Evolutionary conservation across 371 early-diverging fungal genomes (phyloP).

Genomic region (Homolaphlyctis polyrhiza): DNA sequence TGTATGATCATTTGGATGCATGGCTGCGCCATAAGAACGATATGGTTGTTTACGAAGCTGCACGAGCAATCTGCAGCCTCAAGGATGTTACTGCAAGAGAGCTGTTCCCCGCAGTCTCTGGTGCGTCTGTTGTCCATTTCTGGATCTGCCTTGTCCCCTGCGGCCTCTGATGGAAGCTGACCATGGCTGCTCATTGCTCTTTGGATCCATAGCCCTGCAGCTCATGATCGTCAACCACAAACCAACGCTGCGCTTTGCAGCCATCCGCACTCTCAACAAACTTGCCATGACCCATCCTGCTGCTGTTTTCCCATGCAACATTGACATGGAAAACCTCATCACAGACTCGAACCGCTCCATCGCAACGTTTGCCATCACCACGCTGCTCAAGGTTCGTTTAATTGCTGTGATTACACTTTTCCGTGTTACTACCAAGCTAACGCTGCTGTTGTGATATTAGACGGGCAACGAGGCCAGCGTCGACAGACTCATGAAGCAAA

Average conservation of each 20-base stretch:
- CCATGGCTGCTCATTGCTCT: background rate
- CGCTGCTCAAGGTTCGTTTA: constrained; percentile 73
- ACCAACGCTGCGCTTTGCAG: constrained; percentile 91
- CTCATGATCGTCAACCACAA: constrained; percentile 88
- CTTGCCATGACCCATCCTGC: constrained; percentile 83
- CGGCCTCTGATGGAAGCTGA: constrained; percentile 4
- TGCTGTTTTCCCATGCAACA: constrained; percentile 89
- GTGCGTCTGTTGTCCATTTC: constrained; percentile 29
- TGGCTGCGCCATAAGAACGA: constrained; percentile 92
- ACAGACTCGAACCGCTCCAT: constrained; percentile 94
- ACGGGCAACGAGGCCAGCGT: constrained; percentile 97
- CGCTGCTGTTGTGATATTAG: constrained; percentile 22
- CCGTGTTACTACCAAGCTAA: constrained; percentile 3
- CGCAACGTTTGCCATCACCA: constrained; percentile 98
- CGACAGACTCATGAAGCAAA: constrained; percentile 97
- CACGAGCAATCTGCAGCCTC: constrained; percentile 91
- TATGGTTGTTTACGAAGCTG: constrained; percentile 97
- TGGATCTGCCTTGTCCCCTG: background rate
- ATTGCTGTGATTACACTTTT: too few relatives aligned
- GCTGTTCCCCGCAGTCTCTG: constrained; percentile 85
- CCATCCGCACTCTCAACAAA: constrained; percentile 91
- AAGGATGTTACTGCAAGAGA: constrained; percentile 76
- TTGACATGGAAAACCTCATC: constrained; percentile 96
- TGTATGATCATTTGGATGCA: constrained; percentile 82
- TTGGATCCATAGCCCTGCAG: constrained; percentile 62